A percentile compares a stretch with the other conserved stretches of the same genome.
These are phyloP conservation scores for Sordaria brevicollis DNA, from an alignment of 495 filamentous ascomycete genomes.

Conservation along the genomic window DNA sequence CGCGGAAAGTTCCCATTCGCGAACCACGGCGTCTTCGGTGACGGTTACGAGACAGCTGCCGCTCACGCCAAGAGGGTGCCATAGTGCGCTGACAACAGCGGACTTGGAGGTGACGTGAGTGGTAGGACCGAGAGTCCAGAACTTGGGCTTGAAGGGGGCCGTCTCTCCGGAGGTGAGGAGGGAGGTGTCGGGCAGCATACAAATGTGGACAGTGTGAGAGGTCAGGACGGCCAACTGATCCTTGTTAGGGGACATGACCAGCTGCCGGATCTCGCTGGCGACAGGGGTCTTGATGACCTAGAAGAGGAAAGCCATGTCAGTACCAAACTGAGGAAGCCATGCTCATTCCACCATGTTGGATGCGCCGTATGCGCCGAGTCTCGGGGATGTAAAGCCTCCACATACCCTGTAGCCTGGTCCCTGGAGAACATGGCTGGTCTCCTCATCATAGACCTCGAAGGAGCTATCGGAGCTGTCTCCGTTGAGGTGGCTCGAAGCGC, in stretches of 20 bases:
- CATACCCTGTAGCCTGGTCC: slow-evolving; percentile 38
- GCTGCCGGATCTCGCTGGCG: slow-evolving; percentile 65
- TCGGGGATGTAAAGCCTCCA: neutral
- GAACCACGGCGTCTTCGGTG: slow-evolving; percentile 73
- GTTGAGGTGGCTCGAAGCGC: slow-evolving; percentile 13
- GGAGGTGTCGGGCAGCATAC: slow-evolving; percentile 63
- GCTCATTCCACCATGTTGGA: neutral
- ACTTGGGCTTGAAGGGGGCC: slow-evolving; percentile 61
- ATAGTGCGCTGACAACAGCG: slow-evolving; percentile 64
- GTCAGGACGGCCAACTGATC: slow-evolving; percentile 75
- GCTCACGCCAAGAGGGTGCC: slow-evolving; percentile 75
- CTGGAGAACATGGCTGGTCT: slow-evolving; percentile 13
- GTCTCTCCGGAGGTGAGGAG: slow-evolving; percentile 56
- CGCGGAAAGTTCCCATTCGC: slow-evolving; percentile 76
- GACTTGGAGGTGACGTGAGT: slow-evolving; percentile 77
- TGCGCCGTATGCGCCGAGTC: neutral
- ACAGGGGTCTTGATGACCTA: slow-evolving; percentile 63
- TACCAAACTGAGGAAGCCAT: neutral
- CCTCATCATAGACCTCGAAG: slow-evolving; percentile 22
- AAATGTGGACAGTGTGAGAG: slow-evolving; percentile 72
- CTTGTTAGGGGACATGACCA: slow-evolving; percentile 69
- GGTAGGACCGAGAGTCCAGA: slow-evolving; percentile 76
- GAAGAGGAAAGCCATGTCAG: neutral
- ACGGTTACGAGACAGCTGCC: slow-evolving; percentile 70
- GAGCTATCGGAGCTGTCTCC: slow-evolving; percentile 21